These are phyloP conservation scores for Pulveroboletus sp. DNA, from an alignment of 768 basidiomycete species.

Conservation along the genomic window DNA sequence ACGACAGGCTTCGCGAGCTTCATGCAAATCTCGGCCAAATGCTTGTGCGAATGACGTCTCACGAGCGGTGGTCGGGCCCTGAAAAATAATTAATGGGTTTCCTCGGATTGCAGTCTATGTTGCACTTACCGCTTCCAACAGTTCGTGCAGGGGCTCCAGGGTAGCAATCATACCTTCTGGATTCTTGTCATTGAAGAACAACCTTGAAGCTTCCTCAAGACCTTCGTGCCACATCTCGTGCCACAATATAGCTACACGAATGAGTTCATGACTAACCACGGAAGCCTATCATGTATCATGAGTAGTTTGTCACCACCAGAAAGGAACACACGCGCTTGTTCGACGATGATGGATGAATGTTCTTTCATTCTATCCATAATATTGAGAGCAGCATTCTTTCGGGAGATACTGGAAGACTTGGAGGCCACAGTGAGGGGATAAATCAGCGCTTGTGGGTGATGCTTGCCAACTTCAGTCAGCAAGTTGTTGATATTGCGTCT, in stretches of 20 bases:
- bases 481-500: slow-evolving; percentile 85
- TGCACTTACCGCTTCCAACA: slow-evolving; percentile 74
- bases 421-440: slow-evolving; percentile 95
- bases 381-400: slow-evolving; percentile 73
- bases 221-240: slow-evolving; percentile 99
- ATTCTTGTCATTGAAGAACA: slow-evolving; percentile 97
- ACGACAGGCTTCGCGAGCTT: slow-evolving; percentile 87
- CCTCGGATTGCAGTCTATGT: background rate
- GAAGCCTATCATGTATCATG: slow-evolving; percentile 49
- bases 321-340: slow-evolving; percentile 53
- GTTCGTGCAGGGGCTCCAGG: slow-evolving; percentile 87
- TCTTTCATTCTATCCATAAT: slow-evolving; percentile 95
- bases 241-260: slow-evolving; percentile 97
- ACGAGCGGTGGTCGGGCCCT: slow-evolving; percentile 92
- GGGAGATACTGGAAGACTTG: slow-evolving; percentile 82
- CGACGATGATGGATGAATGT: slow-evolving; percentile 81
- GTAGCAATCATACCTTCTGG: slow-evolving; percentile 95
- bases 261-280: slow-evolving; percentile 89
- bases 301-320: background rate
- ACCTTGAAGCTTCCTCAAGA: slow-evolving; percentile 91
- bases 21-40: slow-evolving; percentile 87
- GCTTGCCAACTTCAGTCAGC: slow-evolving; percentile 87
- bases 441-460: slow-evolving; percentile 95
- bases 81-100: slow-evolving; percentile 5
- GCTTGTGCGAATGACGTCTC: slow-evolving; percentile 94